Conservation (phyloP, 257 asterid genomes). For the Scutellaria galericulata region DNA sequence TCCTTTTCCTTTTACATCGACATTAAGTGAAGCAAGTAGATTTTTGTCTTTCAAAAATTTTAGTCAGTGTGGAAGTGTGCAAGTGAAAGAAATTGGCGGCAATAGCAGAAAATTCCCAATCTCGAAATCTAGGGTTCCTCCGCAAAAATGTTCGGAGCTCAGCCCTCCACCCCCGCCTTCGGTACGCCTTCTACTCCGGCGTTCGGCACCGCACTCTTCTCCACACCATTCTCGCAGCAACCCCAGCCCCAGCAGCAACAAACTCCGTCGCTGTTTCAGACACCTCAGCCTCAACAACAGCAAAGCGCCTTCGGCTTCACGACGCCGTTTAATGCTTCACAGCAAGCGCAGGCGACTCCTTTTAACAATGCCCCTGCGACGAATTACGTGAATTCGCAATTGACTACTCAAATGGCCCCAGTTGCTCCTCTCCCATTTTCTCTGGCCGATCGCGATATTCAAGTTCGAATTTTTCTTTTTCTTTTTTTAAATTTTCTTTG, state of each 20-base stretch:
- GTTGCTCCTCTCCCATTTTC: constrained; percentile 94
- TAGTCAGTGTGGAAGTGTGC: not conserved
- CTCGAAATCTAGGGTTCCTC: constrained; percentile 51
- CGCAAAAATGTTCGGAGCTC: constrained; percentile 65
- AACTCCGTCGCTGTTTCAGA: too few species aligned
- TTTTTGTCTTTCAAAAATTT: too few species aligned
- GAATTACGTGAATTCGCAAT: constrained; percentile 67
- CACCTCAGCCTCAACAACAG: constrained; percentile 44
- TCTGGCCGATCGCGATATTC: constrained; percentile 93
- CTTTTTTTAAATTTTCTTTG: not conserved
- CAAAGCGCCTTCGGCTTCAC: constrained; percentile 61
- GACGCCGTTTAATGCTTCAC: constrained; percentile 55
- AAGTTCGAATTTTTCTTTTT: constrained; percentile 40
- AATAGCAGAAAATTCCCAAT: constrained; percentile 34
- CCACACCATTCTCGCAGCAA: constrained; percentile 45
- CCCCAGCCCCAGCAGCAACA: constrained; percentile 44
- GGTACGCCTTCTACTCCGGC: constrained; percentile 65
- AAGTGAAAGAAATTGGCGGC: constrained; percentile 44
- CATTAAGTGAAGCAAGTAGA: too few species aligned
- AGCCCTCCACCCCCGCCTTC: constrained; percentile 63
- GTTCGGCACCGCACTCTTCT: constrained; percentile 70
- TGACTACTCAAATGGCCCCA: constrained; percentile 99
- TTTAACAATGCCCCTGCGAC: constrained; percentile 47
- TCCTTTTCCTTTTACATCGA: too few species aligned
- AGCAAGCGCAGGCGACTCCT: constrained; percentile 60